Percentiles rank a stretch among this genome's conserved stretches.
These are phyloP conservation scores for Mycogone perniciosa DNA, from an alignment of 2,329 filamentous ascomycete species.

Conservation along the genomic window DNA sequence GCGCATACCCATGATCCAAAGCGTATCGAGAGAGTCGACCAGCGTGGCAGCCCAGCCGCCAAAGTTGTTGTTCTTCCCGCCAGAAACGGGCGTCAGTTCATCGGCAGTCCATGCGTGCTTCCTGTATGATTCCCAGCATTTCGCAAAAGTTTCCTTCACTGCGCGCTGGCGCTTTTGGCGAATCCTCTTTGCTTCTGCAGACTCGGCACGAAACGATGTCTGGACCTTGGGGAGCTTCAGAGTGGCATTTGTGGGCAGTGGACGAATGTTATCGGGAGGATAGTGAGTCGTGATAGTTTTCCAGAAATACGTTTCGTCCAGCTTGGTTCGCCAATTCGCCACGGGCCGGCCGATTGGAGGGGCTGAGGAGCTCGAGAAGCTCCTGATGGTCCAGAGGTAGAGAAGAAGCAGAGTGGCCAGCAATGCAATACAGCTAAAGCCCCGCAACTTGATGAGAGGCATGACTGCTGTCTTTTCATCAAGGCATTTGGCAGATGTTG, in stretches of 20 bases:
- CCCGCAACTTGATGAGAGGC: conserved; percentile 3
- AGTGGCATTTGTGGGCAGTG: conserved; percentile 25
- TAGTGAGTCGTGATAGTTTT: conserved; percentile 22
- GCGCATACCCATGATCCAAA: conserved; percentile 55
- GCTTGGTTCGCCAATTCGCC: conserved; percentile 15
- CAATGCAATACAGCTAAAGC: conserved; percentile 9
- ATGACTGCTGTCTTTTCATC: background rate
- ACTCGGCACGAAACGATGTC: conserved; percentile 22
- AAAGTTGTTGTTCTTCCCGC: conserved; percentile 40
- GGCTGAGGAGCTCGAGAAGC: background rate
- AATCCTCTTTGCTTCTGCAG: conserved; percentile 1
- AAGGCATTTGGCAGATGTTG: background rate
- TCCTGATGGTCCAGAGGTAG: conserved; percentile 6
- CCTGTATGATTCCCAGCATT: conserved; percentile 46
- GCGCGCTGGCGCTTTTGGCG: conserved; percentile 27
- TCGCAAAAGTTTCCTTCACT: conserved; percentile 37
- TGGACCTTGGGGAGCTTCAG: conserved; percentile 29
- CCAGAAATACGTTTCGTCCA: conserved; percentile 25
- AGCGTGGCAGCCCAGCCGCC: conserved; percentile 53
- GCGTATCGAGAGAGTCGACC: conserved; percentile 54
- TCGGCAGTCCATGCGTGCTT: conserved; percentile 46
- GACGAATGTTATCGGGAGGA: conserved; percentile 22
- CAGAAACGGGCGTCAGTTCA: conserved; percentile 44
- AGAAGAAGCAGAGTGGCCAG: conserved; percentile 2
- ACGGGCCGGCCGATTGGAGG: background rate